Evolutionary conservation across 345 rosid species (phyloP), one percentile per base, ranked within the genome.

Genomic region (Rhodamnia argentea): DNA sequence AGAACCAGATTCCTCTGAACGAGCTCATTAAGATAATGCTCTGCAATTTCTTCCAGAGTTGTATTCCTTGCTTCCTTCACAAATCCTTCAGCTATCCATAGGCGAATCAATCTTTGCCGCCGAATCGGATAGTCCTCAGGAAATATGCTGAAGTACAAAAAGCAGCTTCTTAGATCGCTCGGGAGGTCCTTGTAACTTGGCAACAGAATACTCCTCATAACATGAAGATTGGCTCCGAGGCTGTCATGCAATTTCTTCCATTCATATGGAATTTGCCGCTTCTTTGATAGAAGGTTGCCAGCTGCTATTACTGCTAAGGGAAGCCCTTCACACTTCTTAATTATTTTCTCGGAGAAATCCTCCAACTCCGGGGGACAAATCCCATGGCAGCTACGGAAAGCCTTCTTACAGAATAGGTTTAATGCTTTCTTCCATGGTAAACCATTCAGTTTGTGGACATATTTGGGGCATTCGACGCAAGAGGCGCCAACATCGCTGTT

Each of bases 81-180:
- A 10, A 89, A 86, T 42, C 88, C 86, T 58, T 89, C 91, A 6
- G 87, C 88, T 23, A 87, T 81, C 91, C 91, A 87, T 32, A 74
- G 56, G 29, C 62, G 24, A 6, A 86, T 83, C 83, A 89, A 55
- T 57, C 76, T 83, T 40, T 22, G 75, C 22, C 55, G 4, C 7
- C 22, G 37, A 64, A 90, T 27, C 5, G 50, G 7, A 50, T 56
- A 50, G 84, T 84, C 83, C 51, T 89, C 89, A 1, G 87, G 91
- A 58, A 89, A 87, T 37, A 84, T 52, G 14, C 91, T 32, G 5
- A 89, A 84, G 85, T 76, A 86, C 58, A 85, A 53, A 86, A 85
- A 85, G 47, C 90, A 89, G 13, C 52, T 78, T 60, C 64, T 86
- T 59, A 64, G 87, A 57, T 89, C 6, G 12, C 37, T 27, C 11